Base-by-base conservation (phyloP, 768 basidiomycete genomes). In the Hygrocybe punicea region DNA sequence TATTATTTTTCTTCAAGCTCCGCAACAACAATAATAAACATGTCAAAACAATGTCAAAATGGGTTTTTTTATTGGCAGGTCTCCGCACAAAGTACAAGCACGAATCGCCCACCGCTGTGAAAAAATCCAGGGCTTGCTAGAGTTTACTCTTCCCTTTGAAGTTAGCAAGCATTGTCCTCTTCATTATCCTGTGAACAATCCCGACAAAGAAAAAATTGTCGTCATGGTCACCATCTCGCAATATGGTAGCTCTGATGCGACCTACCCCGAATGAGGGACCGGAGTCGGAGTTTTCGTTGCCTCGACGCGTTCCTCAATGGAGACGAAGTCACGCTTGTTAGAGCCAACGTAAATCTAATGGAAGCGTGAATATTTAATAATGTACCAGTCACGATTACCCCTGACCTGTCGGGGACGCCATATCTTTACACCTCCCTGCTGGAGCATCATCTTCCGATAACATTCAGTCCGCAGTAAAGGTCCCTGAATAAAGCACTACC, bases 401-500 rank as follows among this genome's bases (percentile, higher is more conserved):
- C 74, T 56, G 70, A 87, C 87, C 79, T 92, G 91, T 65, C 87
- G 78, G 35, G 90, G 91, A 45, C 91, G 81, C 92, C 94, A 96
- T 62, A 96, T 96, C 74, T 94, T 95, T 59, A 96, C 91, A 50
- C 91, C 91, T 19, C 85, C 89, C 29, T 86, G 80, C 65, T 90
- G 86, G 46, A 96, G 74, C 93, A 94, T 94, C 89, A 94, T 91
- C 85, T 95, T 65, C 16, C 14, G n/a, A 52, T 48, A 39, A n/a
- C 35, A 55, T 29, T 55, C 29, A 13, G 36, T 60, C 44, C 63
- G 47, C 35, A 52, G 45, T 42, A n/a, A 23, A 33, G 19, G 17
- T 44, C 11, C n/a, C 36, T n/a, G 46, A 51, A 24, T 45, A 55
- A 17, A 10, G 29, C 14, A 60, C n/a, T n/a, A n/a, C 71, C 53